Base-by-base conservation (phyloP, 345 rosid species). In the Murraya paniculata region DNA sequence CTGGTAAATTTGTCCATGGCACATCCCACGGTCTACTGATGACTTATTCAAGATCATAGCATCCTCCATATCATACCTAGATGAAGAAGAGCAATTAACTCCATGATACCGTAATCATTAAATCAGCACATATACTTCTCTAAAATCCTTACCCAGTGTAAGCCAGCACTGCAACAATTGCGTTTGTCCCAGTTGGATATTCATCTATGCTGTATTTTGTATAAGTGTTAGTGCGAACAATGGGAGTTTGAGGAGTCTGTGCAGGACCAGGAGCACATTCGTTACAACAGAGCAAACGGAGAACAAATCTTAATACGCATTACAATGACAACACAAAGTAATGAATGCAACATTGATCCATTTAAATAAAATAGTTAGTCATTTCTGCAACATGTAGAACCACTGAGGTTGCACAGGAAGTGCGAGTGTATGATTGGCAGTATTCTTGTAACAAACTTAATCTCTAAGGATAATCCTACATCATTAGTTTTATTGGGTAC, bases 21-120 rank as follows among this genome's bases (percentile, higher is more conserved):
- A 94, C 98, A 96, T 88, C 75, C 99, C 98, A 45, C 95, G 92
- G 57, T 96, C 99, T 67, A 90, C 97, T 16, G 99, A 87, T 77
- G 99, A 94, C 83, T 96, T 96, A 75, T 96, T 96, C 75, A 96
- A 77, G 83, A 96, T 96, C 99, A 96, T 96, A 6, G 99, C 97
- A 86, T 96, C 99, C 90, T 96, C 99, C 99, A 96, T 96, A 83
- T 96, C 99, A 82, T 91, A 96, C 72, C 98, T 96, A 73, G 67
- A 74, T 27, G 61, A 83, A 24, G 68, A n/a, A 64, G 59, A 74
- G 35, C 41, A 64, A 74, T 68, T 75, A 39, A 30, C 53, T 48
- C 66, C 35, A 55, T 36, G 27, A 60, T 56, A 35, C 22, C 41
- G 16, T 35, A 21, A 61, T 30, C 19, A 67, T 16, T 62, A 45